Evolutionary conservation across 1,139 yeast genomes (phyloP), one percentile per base, ranked within the genome.

Genomic region (Trichomonascaceae sp.): DNA sequence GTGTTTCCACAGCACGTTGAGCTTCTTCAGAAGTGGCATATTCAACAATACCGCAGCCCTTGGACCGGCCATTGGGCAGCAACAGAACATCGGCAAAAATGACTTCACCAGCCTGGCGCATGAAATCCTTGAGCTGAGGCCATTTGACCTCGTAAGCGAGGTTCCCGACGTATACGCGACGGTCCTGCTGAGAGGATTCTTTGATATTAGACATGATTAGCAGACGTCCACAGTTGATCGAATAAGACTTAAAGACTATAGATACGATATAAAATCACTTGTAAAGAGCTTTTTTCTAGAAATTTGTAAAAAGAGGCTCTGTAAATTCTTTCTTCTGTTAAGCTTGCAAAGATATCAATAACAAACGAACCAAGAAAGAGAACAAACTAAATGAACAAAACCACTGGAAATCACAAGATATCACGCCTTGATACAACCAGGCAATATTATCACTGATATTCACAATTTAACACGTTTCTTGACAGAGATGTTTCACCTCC

Each of bases 61-160:
- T 95, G 77, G 70, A 72, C 55, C 91, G 85, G 64, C 88, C 87
- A 54, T 96, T 95, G 61, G 85, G 80, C 55, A 81, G 78, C n/a
- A 85, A 84, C 55, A 91, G 86, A 54, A 93, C 85, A 68, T 91
- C 97, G 1, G 97, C 96, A 61, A 89, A 81, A 18, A 85, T 79
- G 51, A 93, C 88, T 41, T 78, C 80, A 58, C 95, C 96, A 45
- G 84, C 84, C 57, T 74, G 74, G 57, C 82, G 73, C 85, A 82
- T 81, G 61, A 82, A 73, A 60, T 83, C 87, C 66, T 82, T 82
- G 60, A 83, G 74, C 47, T 81, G 77, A 61, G 76, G 80, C 87
- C 87, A 82, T 55, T 73, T 76, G 54, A 80, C 75, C 24, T 82
- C 78, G 65, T 80, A 83, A 36, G 87, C 79, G 60, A 83, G 70